A percentile compares a stretch with the other conserved stretches of the same genome.
Evolutionary conservation across 257 asterid species (phyloP).

Genomic region (Gentiana dahurica): DNA sequence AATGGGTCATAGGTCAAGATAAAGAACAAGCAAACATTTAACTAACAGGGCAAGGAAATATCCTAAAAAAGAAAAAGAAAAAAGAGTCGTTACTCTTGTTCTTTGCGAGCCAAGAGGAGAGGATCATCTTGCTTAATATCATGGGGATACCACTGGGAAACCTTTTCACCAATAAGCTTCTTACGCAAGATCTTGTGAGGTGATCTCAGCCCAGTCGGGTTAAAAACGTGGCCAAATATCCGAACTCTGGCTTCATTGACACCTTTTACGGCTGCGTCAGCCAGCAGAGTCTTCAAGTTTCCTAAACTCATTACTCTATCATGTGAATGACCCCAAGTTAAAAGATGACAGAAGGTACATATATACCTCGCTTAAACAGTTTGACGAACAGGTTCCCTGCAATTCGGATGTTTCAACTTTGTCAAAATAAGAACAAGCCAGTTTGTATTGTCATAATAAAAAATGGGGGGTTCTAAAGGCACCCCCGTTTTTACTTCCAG

Average conservation of each 20-base stretch:
- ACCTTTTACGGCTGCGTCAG: slow-evolving; percentile 62
- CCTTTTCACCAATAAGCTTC: slow-evolving; percentile 89
- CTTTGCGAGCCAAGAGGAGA: slow-evolving; percentile 47
- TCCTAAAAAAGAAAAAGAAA: not conserved
- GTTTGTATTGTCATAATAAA: no score
- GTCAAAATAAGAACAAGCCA: no score
- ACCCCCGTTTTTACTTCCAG: no score
- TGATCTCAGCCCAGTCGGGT: slow-evolving; percentile 70
- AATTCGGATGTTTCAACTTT: no score
- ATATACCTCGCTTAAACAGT: no score
- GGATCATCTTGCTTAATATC: slow-evolving; percentile 72
- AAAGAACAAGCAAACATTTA: no score
- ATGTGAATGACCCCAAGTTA: no score
- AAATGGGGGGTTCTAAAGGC: no score
- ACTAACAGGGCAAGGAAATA: no score
- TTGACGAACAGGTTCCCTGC: no score
- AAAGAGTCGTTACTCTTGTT: slow-evolving; percentile 42
- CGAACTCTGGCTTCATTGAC: slow-evolving; percentile 76
- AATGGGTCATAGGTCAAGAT: no score
- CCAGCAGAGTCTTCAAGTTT: slow-evolving; percentile 54
- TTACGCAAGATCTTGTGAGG: slow-evolving; percentile 74
- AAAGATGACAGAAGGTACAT: no score
- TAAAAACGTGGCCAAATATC: slow-evolving; percentile 82
- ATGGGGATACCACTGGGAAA: slow-evolving; percentile 73
- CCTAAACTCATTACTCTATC: slow-evolving; percentile 42